A percentile compares a stretch with the other conserved stretches of the same genome.
Conservation (phyloP, 1,284 basidiomycete genomes). For the Ustilago loliicola region DNA sequence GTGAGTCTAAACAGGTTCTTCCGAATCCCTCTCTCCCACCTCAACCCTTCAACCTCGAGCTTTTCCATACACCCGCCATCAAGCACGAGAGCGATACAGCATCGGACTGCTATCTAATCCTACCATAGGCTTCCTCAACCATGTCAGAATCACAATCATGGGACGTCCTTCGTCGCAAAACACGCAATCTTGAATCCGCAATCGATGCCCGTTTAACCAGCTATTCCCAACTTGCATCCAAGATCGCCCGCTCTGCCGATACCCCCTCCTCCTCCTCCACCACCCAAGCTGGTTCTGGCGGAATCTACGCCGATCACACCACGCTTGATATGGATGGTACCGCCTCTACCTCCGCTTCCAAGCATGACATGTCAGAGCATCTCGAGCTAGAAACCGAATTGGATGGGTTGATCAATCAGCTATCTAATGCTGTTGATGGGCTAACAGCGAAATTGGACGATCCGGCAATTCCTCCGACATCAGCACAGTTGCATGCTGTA, state of each 20-base stretch:
- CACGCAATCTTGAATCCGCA: conserved; percentile 88
- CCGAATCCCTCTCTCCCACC: background rate
- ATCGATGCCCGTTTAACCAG: conserved; percentile 90
- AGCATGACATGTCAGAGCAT: conserved; percentile 47
- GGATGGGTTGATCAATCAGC: conserved; percentile 80
- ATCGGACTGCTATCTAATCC: too few species aligned
- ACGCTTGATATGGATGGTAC: conserved; percentile 46
- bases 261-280: conserved; percentile 19
- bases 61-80: background rate
- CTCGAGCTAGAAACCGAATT: conserved; percentile 79
- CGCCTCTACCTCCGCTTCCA: conserved; percentile 9
- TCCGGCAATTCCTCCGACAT: conserved; percentile 81
- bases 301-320: conserved; percentile 38
- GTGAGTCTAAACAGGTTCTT: background rate
- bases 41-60: background rate
- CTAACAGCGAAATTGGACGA: conserved; percentile 79
- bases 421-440: conserved; percentile 68
- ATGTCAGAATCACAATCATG: conserved; percentile 55
- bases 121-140: background rate
- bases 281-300: background rate
- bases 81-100: too few species aligned
- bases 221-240: conserved; percentile 86
- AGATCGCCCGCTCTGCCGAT: conserved; percentile 74
- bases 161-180: conserved; percentile 80
- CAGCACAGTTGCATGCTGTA: conserved; percentile 87